These are phyloP conservation scores for Phytomonas francai DNA, from an alignment of 208 protist species.

Conservation along the genomic window DNA sequence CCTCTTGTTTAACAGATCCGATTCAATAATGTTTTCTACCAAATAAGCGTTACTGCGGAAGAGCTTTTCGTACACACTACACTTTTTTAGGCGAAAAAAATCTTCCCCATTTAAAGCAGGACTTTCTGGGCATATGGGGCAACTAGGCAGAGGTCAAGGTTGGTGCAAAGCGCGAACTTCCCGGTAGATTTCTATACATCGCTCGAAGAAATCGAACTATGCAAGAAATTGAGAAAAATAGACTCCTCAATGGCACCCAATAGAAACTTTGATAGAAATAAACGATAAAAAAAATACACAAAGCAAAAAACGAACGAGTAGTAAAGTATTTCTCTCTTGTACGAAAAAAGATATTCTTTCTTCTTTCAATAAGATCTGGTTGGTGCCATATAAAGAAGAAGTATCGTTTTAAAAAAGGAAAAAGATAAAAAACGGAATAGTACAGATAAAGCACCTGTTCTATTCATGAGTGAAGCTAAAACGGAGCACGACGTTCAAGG, in stretches of 20 bases:
- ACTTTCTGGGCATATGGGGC: background rate
- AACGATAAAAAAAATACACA: constrained; percentile 5
- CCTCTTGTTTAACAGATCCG: constrained; percentile 20
- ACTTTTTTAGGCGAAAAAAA: constrained; percentile 56
- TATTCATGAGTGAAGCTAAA: background rate
- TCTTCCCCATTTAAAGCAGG: constrained; percentile 25
- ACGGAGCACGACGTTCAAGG: background rate
- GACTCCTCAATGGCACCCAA: background rate
- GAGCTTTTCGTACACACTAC: constrained; percentile 43
- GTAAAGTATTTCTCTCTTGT: background rate
- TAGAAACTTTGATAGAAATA: constrained; percentile 1
- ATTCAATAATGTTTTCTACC: constrained; percentile 29
- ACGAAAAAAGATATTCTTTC: background rate
- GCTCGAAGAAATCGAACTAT: background rate
- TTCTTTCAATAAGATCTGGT: constrained; percentile 7
- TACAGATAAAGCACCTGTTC: background rate
- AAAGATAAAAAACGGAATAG: background rate
- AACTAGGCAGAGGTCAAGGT: background rate
- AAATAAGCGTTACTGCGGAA: constrained; percentile 45
- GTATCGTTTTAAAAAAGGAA: too few relatives aligned
- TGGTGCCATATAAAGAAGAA: background rate
- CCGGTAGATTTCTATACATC: background rate
- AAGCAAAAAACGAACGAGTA: constrained; percentile 3
- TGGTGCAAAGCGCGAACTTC: background rate
- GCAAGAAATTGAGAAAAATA: background rate